Conservation (phyloP, 129 eudicot genomes). For the Tanacetum coccineum region DNA sequence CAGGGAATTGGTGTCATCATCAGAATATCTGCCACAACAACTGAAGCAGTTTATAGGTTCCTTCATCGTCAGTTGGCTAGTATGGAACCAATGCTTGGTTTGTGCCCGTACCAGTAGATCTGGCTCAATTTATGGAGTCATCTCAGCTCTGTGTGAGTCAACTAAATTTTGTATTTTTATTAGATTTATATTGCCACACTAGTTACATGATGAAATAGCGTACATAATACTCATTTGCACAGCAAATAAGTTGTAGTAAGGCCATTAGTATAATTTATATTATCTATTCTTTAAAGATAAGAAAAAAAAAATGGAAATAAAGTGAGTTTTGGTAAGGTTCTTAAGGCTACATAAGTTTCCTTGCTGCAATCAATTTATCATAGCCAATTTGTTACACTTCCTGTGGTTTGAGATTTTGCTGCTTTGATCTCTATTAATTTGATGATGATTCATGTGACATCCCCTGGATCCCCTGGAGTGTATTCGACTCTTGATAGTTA, state of each 20-base stretch:
- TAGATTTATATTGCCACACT: neutral
- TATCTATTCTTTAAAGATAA: neutral
- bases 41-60: constrained; percentile 82
- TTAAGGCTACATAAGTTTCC: neutral
- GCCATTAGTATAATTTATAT: neutral
- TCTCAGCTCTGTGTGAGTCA: constrained; percentile 6
- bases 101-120: constrained; percentile 54
- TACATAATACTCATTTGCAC: neutral
- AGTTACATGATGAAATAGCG: neutral
- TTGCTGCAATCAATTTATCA: neutral
- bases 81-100: constrained; percentile 76
- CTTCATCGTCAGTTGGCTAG: constrained; percentile 63
- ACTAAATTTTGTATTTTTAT: neutral
- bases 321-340: neutral
- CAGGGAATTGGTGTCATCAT: constrained; percentile 68
- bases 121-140: neutral
- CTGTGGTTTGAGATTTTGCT: neutral
- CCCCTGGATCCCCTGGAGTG: neutral
- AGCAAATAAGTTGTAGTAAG: neutral
- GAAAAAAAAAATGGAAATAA: neutral
- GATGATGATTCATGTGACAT: constrained; percentile 8
- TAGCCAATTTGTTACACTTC: neutral
- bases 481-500: neutral
- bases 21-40: constrained; percentile 77
- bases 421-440: neutral